These are phyloP conservation scores for Colletotrichum sojae DNA, from an alignment of 2,329 filamentous ascomycete species.

Conservation along the genomic window DNA sequence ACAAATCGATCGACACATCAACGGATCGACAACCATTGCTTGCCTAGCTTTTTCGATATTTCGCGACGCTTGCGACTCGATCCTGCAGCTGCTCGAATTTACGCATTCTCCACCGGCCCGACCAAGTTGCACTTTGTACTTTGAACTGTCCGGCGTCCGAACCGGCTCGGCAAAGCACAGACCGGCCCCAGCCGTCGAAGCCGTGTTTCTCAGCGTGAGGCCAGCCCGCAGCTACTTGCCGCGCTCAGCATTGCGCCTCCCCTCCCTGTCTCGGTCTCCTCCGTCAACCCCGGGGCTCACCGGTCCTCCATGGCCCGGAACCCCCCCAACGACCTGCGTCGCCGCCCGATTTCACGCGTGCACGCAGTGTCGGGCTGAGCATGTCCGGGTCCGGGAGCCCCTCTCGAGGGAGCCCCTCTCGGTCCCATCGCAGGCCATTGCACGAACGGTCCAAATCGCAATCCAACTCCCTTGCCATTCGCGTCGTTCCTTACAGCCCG, in stretches of 20 bases:
- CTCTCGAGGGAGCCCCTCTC: slow-evolving; percentile 41
- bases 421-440: slow-evolving; percentile 51
- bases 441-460: slow-evolving; percentile 59
- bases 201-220: slow-evolving; percentile 16
- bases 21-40: background rate
- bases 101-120: background rate
- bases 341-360: background rate
- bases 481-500: slow-evolving; percentile 65
- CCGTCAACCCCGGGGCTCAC: slow-evolving; percentile 4
- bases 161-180: slow-evolving; percentile 28
- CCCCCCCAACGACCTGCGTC: slow-evolving; percentile 1
- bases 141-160: background rate
- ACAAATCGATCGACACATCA: too few species aligned
- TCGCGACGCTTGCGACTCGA: background rate
- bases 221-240: slow-evolving; percentile 7
- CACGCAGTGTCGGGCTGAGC: slow-evolving; percentile 39
- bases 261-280: background rate
- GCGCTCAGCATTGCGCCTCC: slow-evolving; percentile 5
- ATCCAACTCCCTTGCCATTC: slow-evolving; percentile 59
- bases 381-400: slow-evolving; percentile 46
- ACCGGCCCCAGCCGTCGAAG: slow-evolving; percentile 9
- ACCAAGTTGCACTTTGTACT: background rate
- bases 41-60: background rate
- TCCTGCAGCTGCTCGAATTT: background rate
- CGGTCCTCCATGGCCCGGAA: slow-evolving; percentile 32